phyloP scores from a whole-genome alignment of 2,329 filamentous ascomycete species.

The Helotiales sp. region DNA sequence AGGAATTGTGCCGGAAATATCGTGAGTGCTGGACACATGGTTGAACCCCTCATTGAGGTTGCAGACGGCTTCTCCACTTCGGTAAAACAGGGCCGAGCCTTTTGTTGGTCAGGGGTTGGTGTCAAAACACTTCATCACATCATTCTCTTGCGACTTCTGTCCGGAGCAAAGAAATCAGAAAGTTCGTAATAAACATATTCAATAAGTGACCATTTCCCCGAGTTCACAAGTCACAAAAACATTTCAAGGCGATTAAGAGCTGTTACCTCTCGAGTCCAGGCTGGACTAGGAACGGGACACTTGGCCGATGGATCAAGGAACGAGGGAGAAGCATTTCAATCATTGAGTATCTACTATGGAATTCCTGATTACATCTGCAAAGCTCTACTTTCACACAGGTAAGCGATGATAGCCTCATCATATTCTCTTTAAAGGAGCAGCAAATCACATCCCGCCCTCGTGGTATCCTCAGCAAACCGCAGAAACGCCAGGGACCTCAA shows the following conservation, averaged over 20 bases:
- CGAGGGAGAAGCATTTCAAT: neutral
- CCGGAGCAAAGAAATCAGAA: no score
- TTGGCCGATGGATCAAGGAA: no score
- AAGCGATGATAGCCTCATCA: neutral
- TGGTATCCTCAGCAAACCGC: neutral
- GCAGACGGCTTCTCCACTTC: neutral
- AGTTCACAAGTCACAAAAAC: neutral
- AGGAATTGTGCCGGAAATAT: neutral
- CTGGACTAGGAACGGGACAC: no score
- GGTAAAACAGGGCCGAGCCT: slow-evolving; percentile 5
- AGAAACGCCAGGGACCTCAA: neutral
- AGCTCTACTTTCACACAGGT: neutral
- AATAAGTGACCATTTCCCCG: no score
- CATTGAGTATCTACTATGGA: neutral
- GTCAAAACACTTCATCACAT: neutral
- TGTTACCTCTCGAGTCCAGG: neutral
- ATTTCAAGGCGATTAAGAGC: neutral
- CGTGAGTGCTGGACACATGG: slow-evolving; percentile 1
- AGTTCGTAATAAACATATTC: no score
- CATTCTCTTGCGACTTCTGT: neutral
- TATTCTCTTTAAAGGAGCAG: neutral
- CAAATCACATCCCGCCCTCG: neutral
- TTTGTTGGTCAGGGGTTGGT: neutral
- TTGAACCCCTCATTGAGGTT: slow-evolving; percentile 7
- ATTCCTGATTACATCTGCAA: neutral